Conservation (phyloP, 1,139 yeast genomes). For the Hyphopichia fennica region DNA sequence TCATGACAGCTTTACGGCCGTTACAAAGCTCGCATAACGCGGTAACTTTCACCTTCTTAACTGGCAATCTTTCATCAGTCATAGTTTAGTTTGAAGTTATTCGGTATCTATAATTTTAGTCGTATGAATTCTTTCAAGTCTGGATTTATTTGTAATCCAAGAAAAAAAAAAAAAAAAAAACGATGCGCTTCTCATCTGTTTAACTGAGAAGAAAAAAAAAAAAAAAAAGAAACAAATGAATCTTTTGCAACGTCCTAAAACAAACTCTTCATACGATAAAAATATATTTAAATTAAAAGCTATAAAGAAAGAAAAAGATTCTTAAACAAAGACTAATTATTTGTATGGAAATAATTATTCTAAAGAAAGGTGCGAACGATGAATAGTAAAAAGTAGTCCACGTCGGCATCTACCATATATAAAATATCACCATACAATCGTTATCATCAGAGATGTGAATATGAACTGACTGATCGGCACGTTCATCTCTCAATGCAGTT, state of each 20-base stretch:
- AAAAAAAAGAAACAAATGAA: conserved; percentile 1
- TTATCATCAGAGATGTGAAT: neutral
- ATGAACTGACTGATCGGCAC: neutral
- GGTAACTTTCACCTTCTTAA: conserved; percentile 39
- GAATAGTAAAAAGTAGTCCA: too few relatives aligned
- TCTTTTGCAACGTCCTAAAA: too few relatives aligned
- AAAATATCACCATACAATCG: conserved; percentile 1
- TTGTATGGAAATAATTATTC: too few relatives aligned
- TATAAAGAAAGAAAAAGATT: neutral
- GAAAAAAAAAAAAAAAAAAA: conserved; percentile 1
- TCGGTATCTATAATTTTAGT: neutral
- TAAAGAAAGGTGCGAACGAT: too few relatives aligned
- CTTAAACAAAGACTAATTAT: neutral
- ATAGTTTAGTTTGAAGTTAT: neutral
- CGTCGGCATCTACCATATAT: too few relatives aligned
- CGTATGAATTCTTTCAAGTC: neutral
- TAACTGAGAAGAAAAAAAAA: neutral
- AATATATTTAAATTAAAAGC: neutral
- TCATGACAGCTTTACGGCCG: conserved; percentile 79
- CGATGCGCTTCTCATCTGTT: neutral
- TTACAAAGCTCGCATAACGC: conserved; percentile 84
- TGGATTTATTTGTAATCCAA: neutral
- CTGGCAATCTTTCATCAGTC: conserved; percentile 1
- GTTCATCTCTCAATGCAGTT: conserved; percentile 1
- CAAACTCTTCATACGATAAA: neutral